A percentile compares a stretch with the other conserved stretches of the same genome.
phyloP scores from a whole-genome alignment of 1,284 basidiomycete genomes.

The Malassezia psittaci region DNA sequence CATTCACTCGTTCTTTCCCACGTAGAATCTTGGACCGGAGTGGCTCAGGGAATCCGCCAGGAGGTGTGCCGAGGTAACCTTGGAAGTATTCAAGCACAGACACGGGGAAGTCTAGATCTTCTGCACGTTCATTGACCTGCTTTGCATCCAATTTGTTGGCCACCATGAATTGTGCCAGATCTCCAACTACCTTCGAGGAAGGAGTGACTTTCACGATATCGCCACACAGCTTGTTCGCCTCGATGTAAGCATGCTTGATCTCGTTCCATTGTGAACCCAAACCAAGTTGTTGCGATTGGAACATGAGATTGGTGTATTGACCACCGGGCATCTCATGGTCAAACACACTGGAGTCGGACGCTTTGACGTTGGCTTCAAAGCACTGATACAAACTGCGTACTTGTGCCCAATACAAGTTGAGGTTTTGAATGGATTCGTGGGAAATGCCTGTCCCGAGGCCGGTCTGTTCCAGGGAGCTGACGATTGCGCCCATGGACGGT shows the following conservation, averaged over 20 bases:
- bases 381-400: constrained; percentile 87
- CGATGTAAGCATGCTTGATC: constrained; percentile 95
- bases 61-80: constrained; percentile 69
- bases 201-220: constrained; percentile 99
- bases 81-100: constrained; percentile 51
- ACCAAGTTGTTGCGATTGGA: constrained; percentile 96
- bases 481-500: constrained; percentile 94
- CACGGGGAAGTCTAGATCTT: constrained; percentile 90
- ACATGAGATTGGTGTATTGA: constrained; percentile 55
- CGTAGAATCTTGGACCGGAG: constrained; percentile 83
- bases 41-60: constrained; percentile 94
- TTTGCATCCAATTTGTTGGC: constrained; percentile 79
- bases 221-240: constrained; percentile 62
- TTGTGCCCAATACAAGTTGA: constrained; percentile 98
- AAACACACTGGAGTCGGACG: constrained; percentile 75
- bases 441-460: constrained; percentile 89
- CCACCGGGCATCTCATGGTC: constrained; percentile 99
- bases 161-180: constrained; percentile 95
- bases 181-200: constrained; percentile 96
- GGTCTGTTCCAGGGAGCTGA: constrained; percentile 89
- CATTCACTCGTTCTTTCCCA: constrained; percentile 84
- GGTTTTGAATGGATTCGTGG: constrained; percentile 90
- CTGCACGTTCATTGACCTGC: constrained; percentile 75
- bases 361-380: constrained; percentile 97
- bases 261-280: constrained; percentile 95